A percentile compares a stretch with the other conserved stretches of the same genome.
These are phyloP conservation scores for Scheffersomyces insectosa DNA, from an alignment of 1,139 yeast species.

Conservation along the genomic window DNA sequence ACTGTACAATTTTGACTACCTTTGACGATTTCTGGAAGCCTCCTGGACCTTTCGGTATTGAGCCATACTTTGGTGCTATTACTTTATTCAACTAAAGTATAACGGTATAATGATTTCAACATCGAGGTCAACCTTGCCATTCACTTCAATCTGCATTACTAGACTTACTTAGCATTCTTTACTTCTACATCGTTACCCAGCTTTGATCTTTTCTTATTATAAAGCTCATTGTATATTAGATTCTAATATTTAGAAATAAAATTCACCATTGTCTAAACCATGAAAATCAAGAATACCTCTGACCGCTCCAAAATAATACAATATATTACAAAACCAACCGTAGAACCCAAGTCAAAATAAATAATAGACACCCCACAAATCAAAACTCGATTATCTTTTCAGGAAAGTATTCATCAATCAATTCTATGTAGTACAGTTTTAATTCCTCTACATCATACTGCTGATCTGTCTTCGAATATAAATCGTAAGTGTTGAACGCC, in stretches of 20 bases:
- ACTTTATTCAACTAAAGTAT: constrained; percentile 30
- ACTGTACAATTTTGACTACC: constrained; percentile 71
- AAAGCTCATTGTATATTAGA: not conserved
- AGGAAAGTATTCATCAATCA: constrained; percentile 71
- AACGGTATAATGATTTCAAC: not conserved
- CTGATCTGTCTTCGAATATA: constrained; percentile 62
- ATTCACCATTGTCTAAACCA: not conserved
- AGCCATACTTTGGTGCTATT: constrained; percentile 79
- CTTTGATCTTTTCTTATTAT: not conserved
- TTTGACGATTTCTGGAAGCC: constrained; percentile 82
- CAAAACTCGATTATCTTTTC: constrained; percentile 55
- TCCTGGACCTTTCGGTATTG: constrained; percentile 85
- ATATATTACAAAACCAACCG: not conserved
- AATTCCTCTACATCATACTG: constrained; percentile 49
- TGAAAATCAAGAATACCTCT: not conserved
- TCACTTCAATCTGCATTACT: constrained; percentile 2
- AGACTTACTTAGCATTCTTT: not conserved
- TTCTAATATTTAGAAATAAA: not conserved
- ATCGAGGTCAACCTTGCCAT: not conserved
- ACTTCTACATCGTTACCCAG: not conserved
- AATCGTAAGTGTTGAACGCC: constrained; percentile 67
- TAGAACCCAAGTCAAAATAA: not conserved
- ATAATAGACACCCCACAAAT: constrained; percentile 4
- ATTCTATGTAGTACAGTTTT: constrained; percentile 58
- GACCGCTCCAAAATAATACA: not conserved